Percentiles rank a stretch among this genome's conserved stretches.
Evolutionary conservation across 495 filamentous ascomycete genomes (phyloP).

Genomic region (Lasiosphaeria hispida): DNA sequence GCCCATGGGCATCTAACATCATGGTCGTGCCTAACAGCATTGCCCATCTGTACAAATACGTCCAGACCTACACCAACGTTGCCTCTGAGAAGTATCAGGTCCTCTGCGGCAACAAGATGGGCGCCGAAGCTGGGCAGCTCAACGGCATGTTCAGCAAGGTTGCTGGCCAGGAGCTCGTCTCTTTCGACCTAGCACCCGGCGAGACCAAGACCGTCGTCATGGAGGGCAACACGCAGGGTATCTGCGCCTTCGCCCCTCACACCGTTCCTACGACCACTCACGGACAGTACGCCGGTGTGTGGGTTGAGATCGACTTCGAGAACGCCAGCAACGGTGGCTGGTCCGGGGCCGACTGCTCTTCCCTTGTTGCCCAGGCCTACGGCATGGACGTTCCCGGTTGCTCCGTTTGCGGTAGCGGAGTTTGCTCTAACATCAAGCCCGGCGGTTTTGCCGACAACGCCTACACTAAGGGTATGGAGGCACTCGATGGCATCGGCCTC

Average conservation of each 20-base stretch:
- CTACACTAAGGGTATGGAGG: conserved; percentile 38
- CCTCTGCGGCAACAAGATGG: conserved; percentile 40
- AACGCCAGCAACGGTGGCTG: conserved; percentile 36
- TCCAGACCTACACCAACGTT: conserved; percentile 36
- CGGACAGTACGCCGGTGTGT: conserved; percentile 34
- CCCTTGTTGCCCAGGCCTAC: conserved; percentile 32
- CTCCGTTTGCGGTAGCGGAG: conserved; percentile 28
- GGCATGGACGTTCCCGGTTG: conserved; percentile 34
- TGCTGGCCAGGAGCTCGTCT: conserved; percentile 20
- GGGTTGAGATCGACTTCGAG: conserved; percentile 38
- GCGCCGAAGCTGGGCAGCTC: conserved; percentile 22
- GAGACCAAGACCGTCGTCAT: conserved; percentile 35
- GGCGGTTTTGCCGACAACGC: conserved; percentile 35
- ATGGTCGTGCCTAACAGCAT: conserved; percentile 37
- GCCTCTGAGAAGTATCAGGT: conserved; percentile 25
- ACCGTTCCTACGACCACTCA: conserved; percentile 21
- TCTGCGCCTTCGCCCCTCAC: conserved; percentile 29
- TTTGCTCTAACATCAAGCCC: conserved; percentile 34
- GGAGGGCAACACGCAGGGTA: conserved; percentile 35
- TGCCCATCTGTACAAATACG: conserved; percentile 36
- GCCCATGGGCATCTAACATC: conserved; percentile 37
- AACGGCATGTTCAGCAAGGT: conserved; percentile 33
- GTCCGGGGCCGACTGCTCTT: conserved; percentile 40
- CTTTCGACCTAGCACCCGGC: conserved; percentile 33
- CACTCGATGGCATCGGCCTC: conserved; percentile 34